phyloP scores from a whole-genome alignment of 768 basidiomycete genomes.

The Lactifluus subvellereus region DNA sequence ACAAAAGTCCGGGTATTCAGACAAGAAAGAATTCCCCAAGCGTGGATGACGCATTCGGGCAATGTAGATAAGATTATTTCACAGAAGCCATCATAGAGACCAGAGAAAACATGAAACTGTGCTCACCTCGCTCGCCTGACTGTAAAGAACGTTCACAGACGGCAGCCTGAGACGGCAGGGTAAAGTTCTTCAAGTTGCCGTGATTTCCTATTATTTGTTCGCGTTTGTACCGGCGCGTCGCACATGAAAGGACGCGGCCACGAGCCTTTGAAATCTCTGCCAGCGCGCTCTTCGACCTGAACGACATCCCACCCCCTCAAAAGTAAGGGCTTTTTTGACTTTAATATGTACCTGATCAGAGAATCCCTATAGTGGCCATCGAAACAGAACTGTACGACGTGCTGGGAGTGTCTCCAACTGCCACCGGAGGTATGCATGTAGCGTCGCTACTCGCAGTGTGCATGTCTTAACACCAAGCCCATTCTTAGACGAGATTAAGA shows the following conservation, averaged over 20 bases:
- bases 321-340: not conserved
- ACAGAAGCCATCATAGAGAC: conserved; percentile 50
- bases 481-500: conserved; percentile 75
- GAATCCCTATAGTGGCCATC: conserved; percentile 47
- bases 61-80: conserved; percentile 80
- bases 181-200: too few relatives aligned
- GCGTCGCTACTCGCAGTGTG: conserved; percentile 1
- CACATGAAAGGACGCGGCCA: not conserved
- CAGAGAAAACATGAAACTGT: not conserved
- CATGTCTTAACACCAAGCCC: conserved; percentile 21
- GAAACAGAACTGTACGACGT: conserved; percentile 86
- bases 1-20: conserved; percentile 15
- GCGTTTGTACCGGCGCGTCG: conserved; percentile 9
- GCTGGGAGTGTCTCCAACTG: conserved; percentile 63
- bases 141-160: too few relatives aligned
- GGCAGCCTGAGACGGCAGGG: too few relatives aligned
- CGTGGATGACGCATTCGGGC: conserved; percentile 57
- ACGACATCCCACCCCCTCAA: conserved; percentile 2
- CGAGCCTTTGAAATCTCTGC: not conserved
- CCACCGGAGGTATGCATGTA: conserved; percentile 56
- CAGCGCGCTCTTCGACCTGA: not conserved
- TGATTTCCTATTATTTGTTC: conserved; percentile 2
- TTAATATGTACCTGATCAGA: not conserved
- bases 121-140: conserved; percentile 10
- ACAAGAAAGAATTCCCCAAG: conserved; percentile 41